Conservation (phyloP, 768 basidiomycete species). For the Serendipita indica region DNA sequence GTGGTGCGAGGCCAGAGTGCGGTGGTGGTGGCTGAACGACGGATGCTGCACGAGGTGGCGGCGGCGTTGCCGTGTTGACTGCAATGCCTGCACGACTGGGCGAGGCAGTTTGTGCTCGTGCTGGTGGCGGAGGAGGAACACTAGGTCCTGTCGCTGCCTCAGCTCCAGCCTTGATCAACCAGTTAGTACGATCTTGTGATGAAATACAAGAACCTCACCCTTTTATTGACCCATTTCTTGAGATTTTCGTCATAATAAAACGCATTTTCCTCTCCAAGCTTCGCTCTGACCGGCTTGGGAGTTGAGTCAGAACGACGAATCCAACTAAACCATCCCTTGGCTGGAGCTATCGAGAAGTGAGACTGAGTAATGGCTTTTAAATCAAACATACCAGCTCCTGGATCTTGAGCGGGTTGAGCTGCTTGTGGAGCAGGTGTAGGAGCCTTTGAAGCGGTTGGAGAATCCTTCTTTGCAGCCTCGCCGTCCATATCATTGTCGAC, state of each 20-base stretch:
- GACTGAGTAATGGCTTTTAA: not conserved
- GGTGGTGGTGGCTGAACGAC: conserved; percentile 40
- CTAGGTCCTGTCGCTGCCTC: conserved; percentile 37
- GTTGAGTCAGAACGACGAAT: conserved; percentile 40
- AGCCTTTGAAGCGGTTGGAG: conserved; percentile 5
- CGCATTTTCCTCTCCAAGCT: conserved; percentile 75
- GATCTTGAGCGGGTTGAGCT: conserved; percentile 9
- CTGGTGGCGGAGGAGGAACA: conserved; percentile 58
- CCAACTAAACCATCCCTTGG: conserved; percentile 37
- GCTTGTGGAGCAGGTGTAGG: not conserved
- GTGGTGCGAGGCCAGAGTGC: conserved; percentile 35
- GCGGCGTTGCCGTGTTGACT: conserved; percentile 27
- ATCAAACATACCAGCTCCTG: conserved; percentile 16
- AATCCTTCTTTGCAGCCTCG: conserved; percentile 15
- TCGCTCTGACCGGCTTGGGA: conserved; percentile 73
- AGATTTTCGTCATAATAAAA: conserved; percentile 94
- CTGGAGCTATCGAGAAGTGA: not conserved
- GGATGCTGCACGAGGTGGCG: conserved; percentile 48
- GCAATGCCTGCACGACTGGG: conserved; percentile 38
- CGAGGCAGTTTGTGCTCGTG: conserved; percentile 74
- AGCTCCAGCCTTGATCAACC: conserved; percentile 33
- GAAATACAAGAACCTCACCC: conserved; percentile 32
- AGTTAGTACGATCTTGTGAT: conserved; percentile 12
- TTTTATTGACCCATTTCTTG: conserved; percentile 93
- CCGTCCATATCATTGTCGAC: no score